Evolutionary conservation across 345 rosid species (phyloP).

Genomic region (Euphorbia pulcherrima): DNA sequence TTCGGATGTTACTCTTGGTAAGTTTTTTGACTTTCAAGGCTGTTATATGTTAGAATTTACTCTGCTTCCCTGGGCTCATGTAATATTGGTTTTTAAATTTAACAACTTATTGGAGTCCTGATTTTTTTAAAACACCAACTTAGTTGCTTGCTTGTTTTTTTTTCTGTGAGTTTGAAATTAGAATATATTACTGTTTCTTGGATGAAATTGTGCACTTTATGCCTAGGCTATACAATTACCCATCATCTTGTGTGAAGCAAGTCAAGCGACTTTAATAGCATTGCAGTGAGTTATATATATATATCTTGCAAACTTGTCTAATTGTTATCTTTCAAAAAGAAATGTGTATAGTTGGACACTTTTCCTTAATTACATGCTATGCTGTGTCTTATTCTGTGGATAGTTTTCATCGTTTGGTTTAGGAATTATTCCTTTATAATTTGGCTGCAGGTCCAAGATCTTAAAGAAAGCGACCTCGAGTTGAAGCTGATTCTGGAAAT

Average conservation of each 20-base stretch:
- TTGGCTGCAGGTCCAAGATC: constrained; percentile 62
- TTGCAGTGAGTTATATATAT: not conserved
- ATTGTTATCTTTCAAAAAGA: not conserved
- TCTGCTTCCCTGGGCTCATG: too few species aligned
- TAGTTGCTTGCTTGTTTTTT: not conserved
- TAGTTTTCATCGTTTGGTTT: not conserved
- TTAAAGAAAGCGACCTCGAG: constrained; percentile 62
- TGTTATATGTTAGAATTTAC: too few species aligned
- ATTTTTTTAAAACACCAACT: too few species aligned
- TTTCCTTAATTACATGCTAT: not conserved
- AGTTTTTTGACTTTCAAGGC: too few species aligned
- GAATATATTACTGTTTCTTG: not conserved
- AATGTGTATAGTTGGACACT: not conserved
- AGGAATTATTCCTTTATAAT: not conserved
- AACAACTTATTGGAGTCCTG: too few species aligned
- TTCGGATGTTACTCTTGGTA: too few species aligned
- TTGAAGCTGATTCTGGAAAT: constrained; percentile 77
- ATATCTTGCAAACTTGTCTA: not conserved
- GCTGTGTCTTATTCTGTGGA: not conserved
- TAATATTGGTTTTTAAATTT: too few species aligned
- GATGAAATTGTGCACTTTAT: too few species aligned
- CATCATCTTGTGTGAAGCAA: not conserved
- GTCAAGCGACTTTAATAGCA: not conserved
- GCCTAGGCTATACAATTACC: not conserved
- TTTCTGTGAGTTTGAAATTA: not conserved